phyloP scores from a whole-genome alignment of 2,329 filamentous ascomycete genomes.

The Zymoseptoria pseudotritici region DNA sequence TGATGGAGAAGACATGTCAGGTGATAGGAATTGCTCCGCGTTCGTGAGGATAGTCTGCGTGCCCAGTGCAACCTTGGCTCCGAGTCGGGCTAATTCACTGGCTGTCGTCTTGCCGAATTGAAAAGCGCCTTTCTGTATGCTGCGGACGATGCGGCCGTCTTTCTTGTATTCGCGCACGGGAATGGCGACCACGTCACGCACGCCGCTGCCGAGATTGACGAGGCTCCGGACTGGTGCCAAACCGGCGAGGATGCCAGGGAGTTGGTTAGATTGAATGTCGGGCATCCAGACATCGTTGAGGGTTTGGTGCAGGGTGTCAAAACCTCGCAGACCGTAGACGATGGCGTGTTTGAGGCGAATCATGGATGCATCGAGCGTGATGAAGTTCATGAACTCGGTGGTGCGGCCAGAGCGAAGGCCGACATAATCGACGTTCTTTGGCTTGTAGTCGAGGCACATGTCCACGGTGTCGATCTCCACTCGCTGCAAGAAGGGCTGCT shows the following conservation, averaged over 20 bases:
- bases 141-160: constrained; percentile 84
- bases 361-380: constrained; percentile 81
- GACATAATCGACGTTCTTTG: constrained; percentile 93
- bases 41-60: constrained; percentile 89
- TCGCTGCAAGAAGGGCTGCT: constrained; percentile 68
- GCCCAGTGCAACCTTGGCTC: constrained; percentile 88
- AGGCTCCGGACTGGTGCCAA: constrained; percentile 83
- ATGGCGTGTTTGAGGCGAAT: constrained; percentile 84
- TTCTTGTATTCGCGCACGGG: constrained; percentile 90
- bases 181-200: constrained; percentile 79
- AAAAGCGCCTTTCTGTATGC: constrained; percentile 80
- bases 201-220: constrained; percentile 82
- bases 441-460: constrained; percentile 91
- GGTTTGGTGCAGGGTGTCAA: constrained; percentile 80
- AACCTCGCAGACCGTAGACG: constrained; percentile 83
- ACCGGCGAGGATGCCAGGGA: constrained; percentile 80
- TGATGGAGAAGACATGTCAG: constrained; percentile 8
- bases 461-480: constrained; percentile 78
- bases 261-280: constrained; percentile 81
- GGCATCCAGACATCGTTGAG: constrained; percentile 96
- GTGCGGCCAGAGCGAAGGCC: constrained; percentile 88
- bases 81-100: constrained; percentile 86
- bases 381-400: constrained; percentile 98
- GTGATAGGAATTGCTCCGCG: constrained; percentile 68
- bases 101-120: constrained; percentile 91